Evolutionary conservation across 176 grass and related monocot species (phyloP), one percentile per base, ranked within the genome.

Genomic region (Luzula sylvatica): DNA sequence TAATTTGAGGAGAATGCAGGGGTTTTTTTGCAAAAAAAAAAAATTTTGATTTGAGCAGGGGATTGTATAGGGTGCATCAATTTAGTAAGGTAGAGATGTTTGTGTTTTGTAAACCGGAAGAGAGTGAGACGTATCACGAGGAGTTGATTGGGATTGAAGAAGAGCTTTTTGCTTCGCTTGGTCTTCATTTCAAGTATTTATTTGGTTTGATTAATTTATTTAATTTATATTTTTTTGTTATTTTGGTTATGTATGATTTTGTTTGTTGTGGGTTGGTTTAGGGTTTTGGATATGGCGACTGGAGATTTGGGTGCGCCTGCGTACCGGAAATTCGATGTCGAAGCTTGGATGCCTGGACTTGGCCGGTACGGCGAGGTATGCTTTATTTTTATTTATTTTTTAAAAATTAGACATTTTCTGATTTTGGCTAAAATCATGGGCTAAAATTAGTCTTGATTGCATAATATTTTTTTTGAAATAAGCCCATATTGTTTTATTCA

Each of bases 41-140:
- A 30, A 46, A 47, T 14, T 26, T 35, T 11, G 15, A 48, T 46
- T 64, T 90, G 59, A 66, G 66, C 56, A 98, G 78, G 68, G 92
- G 81, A 15, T 77, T 98, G 17, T 98, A 98, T 64, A 73, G 81
- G 23, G 85, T 98, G 23, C 92, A 98, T 55, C 92, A 98, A 58
- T 98, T 98, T 63, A 98, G 85, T 64, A 90, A 98, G 86, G 92
- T 98, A 50, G 92, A 98, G 68, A 98, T 98, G 85, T 98, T 98
- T 14, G 58, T 98, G 52, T 98, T 90, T 48, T 98, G 85, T 55
- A 71, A 43, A 23, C 81, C 81, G 26, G 81, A 98, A 55, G 85
- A 98, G 28, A 98, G 92, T 20, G 56, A 87, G 23, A 61, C 51
- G 47, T 86, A 78, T 65, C 92, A 98, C 68, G 78, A 98, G 66